Conservation (phyloP, 345 rosid genomes). For the Salix arbutifolia region DNA sequence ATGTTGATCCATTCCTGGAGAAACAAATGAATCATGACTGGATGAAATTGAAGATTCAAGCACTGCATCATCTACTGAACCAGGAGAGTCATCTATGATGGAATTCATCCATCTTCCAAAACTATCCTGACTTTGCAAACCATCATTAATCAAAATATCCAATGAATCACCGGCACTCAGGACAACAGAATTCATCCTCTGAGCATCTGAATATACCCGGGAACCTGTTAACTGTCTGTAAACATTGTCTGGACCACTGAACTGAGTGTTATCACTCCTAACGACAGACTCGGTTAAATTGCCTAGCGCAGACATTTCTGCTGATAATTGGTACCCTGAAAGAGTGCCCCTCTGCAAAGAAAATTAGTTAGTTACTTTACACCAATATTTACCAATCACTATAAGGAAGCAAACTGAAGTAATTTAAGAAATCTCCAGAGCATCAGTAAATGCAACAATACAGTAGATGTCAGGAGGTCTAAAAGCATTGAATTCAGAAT, state of each 20-base stretch:
- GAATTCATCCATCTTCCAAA: constrained; percentile 77
- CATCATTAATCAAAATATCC: constrained; percentile 43
- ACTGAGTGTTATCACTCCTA: constrained; percentile 22
- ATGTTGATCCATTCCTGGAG: constrained; percentile 34
- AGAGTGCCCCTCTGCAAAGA: constrained; percentile 39
- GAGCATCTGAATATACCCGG: constrained; percentile 34
- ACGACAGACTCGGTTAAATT: constrained; percentile 22
- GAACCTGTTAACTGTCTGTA: constrained; percentile 26
- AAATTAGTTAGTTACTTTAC: constrained; percentile 7
- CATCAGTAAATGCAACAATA: not conserved
- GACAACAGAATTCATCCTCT: constrained; percentile 27
- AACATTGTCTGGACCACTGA: constrained; percentile 30
- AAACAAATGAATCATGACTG: constrained; percentile 34
- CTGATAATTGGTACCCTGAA: constrained; percentile 20
- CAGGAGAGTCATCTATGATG: constrained; percentile 48
- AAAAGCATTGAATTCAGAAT: not conserved
- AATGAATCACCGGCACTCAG: constrained; percentile 34
- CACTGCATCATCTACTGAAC: constrained; percentile 41
- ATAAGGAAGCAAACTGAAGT: not conserved
- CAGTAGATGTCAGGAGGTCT: not conserved
- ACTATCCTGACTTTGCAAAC: constrained; percentile 77
- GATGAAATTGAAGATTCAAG: constrained; percentile 46
- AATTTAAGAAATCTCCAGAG: not conserved
- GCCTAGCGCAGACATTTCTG: constrained; percentile 24
- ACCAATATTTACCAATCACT: not conserved